phyloP scores from a whole-genome alignment of 495 filamentous ascomycete genomes.

The Podospora australis region DNA sequence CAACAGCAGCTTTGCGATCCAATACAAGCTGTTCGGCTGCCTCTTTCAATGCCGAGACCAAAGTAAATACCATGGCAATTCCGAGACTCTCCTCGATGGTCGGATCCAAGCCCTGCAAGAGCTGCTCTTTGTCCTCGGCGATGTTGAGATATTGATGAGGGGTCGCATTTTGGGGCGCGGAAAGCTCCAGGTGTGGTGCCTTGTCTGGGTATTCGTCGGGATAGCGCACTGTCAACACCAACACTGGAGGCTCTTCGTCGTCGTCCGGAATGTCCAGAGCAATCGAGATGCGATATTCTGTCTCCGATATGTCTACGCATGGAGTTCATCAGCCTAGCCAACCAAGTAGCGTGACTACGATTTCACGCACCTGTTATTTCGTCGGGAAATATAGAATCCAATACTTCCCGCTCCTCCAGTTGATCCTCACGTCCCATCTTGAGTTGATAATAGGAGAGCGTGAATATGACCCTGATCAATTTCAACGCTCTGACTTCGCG shows the following conservation, averaged over 20 bases:
- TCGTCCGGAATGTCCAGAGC: conserved; percentile 63
- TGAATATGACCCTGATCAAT: neutral
- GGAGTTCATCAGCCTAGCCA: neutral
- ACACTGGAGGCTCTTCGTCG: conserved; percentile 48
- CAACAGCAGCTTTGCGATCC: conserved; percentile 56
- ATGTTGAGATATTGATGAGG: conserved; percentile 54
- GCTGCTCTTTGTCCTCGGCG: conserved; percentile 56
- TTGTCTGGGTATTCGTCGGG: conserved; percentile 82
- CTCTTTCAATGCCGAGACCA: conserved; percentile 83
- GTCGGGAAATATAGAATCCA: conserved; percentile 96
- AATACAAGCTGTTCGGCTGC: conserved; percentile 70
- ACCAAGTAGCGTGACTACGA: neutral
- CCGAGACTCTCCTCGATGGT: conserved; percentile 85
- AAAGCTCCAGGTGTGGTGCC: conserved; percentile 71
- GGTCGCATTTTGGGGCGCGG: conserved; percentile 59
- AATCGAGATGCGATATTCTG: conserved; percentile 77
- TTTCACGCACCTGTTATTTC: conserved; percentile 73
- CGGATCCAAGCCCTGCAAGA: conserved; percentile 61
- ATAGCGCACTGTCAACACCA: conserved; percentile 78
- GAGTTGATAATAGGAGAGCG: neutral
- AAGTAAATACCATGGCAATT: conserved; percentile 96
- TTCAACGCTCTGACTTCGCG: too few relatives aligned
- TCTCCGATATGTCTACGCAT: conserved; percentile 70
- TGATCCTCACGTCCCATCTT: conserved; percentile 93
- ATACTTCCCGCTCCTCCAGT: conserved; percentile 89